Conservation (phyloP, 495 filamentous ascomycete genomes). For the Penicillium atrosanguineum region DNA sequence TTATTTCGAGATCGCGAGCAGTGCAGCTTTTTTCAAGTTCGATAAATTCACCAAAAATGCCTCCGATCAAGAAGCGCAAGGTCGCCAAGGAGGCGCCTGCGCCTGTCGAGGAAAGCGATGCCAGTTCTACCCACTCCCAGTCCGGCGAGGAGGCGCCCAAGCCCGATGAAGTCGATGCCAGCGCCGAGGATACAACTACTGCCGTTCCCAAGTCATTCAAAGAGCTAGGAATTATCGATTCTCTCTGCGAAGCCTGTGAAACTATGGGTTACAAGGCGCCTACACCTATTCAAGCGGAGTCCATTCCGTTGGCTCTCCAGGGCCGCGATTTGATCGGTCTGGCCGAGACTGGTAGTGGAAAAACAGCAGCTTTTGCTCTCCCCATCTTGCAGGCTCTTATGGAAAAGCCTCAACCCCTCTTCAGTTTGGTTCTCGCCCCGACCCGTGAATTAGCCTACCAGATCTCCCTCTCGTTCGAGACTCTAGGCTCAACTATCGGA, state of each 20-base stretch:
- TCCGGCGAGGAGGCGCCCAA: constrained; percentile 12
- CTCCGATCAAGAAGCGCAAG: constrained; percentile 40
- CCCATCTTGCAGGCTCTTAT: constrained; percentile 87
- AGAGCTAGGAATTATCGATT: constrained; percentile 83
- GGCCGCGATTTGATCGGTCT: constrained; percentile 87
- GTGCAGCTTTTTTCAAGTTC: constrained; percentile 12
- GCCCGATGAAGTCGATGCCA: constrained; percentile 3
- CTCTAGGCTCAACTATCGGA: constrained; percentile 76
- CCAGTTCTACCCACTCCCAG: constrained; percentile 7
- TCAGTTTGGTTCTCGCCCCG: constrained; percentile 79
- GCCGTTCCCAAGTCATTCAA: constrained; percentile 63
- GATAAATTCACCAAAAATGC: constrained; percentile 25
- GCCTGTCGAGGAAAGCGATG: constrained; percentile 15
- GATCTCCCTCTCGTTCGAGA: constrained; percentile 80
- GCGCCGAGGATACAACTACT: constrained; percentile 3
- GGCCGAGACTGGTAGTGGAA: constrained; percentile 92
- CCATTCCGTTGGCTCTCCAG: constrained; percentile 78
- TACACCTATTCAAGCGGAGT: constrained; percentile 72
- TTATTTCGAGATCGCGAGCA: constrained; percentile 24
- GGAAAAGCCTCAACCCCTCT: constrained; percentile 75
- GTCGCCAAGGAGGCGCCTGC: constrained; percentile 19
- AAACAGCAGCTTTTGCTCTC: constrained; percentile 87
- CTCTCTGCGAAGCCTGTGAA: constrained; percentile 82
- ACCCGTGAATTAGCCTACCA: constrained; percentile 92
- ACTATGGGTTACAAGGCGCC: constrained; percentile 79